Conservation (phyloP, 202 grass and related monocot species). For the Tripidium arundinaceum region DNA sequence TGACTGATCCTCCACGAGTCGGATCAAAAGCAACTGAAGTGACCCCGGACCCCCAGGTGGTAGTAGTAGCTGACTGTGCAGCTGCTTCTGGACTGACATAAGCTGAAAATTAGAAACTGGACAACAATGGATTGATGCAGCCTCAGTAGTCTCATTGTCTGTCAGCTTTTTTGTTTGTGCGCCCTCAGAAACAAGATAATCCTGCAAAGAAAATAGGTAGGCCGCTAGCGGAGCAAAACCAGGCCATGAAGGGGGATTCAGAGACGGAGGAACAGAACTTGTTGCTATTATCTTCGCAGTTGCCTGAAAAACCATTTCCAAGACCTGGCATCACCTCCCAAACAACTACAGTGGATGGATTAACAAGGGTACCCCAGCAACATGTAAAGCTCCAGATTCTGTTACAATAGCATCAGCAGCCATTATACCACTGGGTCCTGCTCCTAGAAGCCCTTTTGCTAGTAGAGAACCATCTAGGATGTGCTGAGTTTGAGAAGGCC, state of each 20-base stretch:
- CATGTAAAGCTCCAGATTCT: too few species aligned
- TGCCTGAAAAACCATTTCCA: background rate
- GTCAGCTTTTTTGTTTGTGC: too few species aligned
- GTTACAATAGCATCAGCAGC: too few species aligned
- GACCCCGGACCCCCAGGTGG: slow-evolving; percentile 95
- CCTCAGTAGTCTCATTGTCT: too few species aligned
- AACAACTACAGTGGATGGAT: too few species aligned
- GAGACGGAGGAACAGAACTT: slow-evolving; percentile 67
- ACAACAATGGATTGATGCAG: slow-evolving; percentile 55
- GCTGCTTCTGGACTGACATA: slow-evolving; percentile 96
- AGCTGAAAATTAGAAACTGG: slow-evolving; percentile 96
- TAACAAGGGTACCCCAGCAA: background rate
- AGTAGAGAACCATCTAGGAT: too few species aligned
- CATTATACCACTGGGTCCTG: too few species aligned
- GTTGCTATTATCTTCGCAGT: slow-evolving; percentile 79
- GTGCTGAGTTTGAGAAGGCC: too few species aligned
- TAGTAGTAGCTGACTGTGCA: slow-evolving; percentile 91
- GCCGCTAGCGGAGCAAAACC: slow-evolving; percentile 1
- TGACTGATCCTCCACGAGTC: slow-evolving; percentile 79
- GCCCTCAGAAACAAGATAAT: too few species aligned
- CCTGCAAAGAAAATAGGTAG: too few species aligned
- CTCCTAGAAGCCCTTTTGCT: too few species aligned
- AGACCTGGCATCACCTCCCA: too few species aligned
- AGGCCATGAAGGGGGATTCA: slow-evolving; percentile 78
- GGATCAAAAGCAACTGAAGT: slow-evolving; percentile 98